Conservation (phyloP, 1,139 yeast species). For the Candida buenavistaensis region DNA sequence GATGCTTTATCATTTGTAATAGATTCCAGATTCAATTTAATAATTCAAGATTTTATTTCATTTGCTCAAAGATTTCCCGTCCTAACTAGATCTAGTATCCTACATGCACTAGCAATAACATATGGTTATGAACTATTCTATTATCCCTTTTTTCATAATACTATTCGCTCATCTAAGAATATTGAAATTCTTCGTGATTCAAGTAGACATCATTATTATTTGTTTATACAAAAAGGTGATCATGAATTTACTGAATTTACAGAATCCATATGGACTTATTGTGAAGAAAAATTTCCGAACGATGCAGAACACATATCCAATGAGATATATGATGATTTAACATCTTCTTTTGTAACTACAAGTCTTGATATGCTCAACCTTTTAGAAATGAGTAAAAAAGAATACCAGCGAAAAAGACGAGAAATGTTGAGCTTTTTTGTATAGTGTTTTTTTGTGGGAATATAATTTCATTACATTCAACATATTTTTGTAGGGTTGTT, state of each 20-base stretch:
- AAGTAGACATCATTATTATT: slow-evolving; percentile 1
- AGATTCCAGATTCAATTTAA: neutral
- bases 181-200: slow-evolving; percentile 1
- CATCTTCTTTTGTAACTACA: neutral
- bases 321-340: slow-evolving; percentile 2
- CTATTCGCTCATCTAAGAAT: neutral
- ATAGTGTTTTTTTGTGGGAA: too few relatives aligned
- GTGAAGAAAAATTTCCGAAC: slow-evolving; percentile 1
- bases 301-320: neutral
- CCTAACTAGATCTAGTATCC: slow-evolving; percentile 2
- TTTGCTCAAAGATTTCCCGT: neutral
- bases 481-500: too few relatives aligned
- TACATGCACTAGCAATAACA: slow-evolving; percentile 7
- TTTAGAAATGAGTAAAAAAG: slow-evolving; percentile 1
- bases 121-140: slow-evolving; percentile 9
- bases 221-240: neutral
- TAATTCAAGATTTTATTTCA: slow-evolving; percentile 1
- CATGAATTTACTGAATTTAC: slow-evolving; percentile 1
- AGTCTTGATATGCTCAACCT: neutral
- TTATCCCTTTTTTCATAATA: slow-evolving; percentile 5
- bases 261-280: slow-evolving; percentile 1
- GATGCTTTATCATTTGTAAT: neutral
- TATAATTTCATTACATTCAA: too few relatives aligned
- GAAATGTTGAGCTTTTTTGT: too few relatives aligned
- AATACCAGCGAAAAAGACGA: slow-evolving; percentile 1